Evolutionary conservation across 2,329 filamentous ascomycete genomes (phyloP).

Genomic region (Cordyceps pruinosa): DNA sequence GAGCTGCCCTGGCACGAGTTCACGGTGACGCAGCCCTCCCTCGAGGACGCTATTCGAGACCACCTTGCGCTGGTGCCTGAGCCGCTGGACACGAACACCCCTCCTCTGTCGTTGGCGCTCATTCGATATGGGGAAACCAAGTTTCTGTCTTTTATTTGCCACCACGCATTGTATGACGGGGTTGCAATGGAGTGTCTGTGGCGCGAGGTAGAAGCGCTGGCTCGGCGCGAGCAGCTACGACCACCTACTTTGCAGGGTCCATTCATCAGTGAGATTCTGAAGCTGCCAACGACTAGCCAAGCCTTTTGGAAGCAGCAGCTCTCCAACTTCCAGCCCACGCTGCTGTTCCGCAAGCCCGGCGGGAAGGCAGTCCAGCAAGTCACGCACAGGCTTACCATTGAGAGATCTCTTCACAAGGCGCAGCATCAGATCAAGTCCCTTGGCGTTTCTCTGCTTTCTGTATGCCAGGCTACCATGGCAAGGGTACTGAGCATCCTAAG

Average conservation of each 20-base stretch:
- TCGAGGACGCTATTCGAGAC: constrained; percentile 31
- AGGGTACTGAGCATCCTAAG: constrained; percentile 53
- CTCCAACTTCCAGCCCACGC: constrained; percentile 35
- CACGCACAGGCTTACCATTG: constrained; percentile 23
- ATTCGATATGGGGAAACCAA: constrained; percentile 25
- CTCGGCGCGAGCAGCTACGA: constrained; percentile 40
- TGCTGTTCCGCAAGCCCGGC: constrained; percentile 20
- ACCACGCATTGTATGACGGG: constrained; percentile 85
- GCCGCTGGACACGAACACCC: constrained; percentile 37
- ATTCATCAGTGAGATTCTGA: constrained; percentile 56
- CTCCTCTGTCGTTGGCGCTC: constrained; percentile 39
- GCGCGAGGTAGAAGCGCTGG: constrained; percentile 59
- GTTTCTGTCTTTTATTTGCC: constrained; percentile 48
- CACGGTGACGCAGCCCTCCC: constrained; percentile 22
- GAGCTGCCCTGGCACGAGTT: constrained; percentile 34
- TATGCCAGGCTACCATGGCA: constrained; percentile 69
- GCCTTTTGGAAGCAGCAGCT: constrained; percentile 61
- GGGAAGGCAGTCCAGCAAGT: constrained; percentile 22
- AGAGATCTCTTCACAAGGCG: constrained; percentile 36
- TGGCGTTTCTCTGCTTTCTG: constrained; percentile 55
- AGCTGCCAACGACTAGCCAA: constrained; percentile 41
- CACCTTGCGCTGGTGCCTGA: constrained; percentile 34
- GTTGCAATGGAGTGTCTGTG: constrained; percentile 66
- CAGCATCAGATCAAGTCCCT: constrained; percentile 44
- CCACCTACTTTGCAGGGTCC: constrained; percentile 48